Conservation (phyloP, 1,284 basidiomycete species). For the Fomitopsis schrenkii region DNA sequence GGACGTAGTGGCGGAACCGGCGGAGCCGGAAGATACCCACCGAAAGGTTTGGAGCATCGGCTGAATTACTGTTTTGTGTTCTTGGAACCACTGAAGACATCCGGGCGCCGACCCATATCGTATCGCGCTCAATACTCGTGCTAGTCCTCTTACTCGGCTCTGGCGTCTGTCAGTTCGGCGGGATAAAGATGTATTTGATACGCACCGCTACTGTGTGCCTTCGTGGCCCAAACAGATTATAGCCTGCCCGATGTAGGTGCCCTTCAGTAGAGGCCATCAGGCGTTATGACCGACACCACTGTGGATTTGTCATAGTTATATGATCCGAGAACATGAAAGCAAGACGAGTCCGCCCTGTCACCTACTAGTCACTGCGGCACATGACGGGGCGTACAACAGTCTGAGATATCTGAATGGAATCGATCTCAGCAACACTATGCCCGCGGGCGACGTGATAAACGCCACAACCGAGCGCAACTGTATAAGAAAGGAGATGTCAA, state of each 20-base stretch:
- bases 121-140: background rate
- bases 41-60: background rate
- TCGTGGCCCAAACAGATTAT: background rate
- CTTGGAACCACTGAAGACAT: background rate
- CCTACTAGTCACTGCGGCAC: background rate
- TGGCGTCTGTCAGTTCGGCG: background rate
- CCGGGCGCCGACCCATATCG: background rate
- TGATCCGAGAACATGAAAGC: conserved; percentile 1
- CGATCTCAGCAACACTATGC: background rate
- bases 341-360: background rate
- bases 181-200: conserved; percentile 1
- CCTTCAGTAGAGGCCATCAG: background rate
- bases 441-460: background rate
- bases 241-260: background rate
- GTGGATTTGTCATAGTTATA: background rate
- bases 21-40: background rate
- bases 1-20: background rate
- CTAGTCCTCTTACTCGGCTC: background rate
- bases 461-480: background rate
- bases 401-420: background rate
- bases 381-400: background rate
- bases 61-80: background rate
- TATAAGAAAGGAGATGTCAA: conserved; percentile 2
- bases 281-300: background rate
- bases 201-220: background rate